Percentiles rank a stretch among this genome's conserved stretches.
Evolutionary conservation across 768 basidiomycete species (phyloP).

Genomic region (Lactifluus echinatus): DNA sequence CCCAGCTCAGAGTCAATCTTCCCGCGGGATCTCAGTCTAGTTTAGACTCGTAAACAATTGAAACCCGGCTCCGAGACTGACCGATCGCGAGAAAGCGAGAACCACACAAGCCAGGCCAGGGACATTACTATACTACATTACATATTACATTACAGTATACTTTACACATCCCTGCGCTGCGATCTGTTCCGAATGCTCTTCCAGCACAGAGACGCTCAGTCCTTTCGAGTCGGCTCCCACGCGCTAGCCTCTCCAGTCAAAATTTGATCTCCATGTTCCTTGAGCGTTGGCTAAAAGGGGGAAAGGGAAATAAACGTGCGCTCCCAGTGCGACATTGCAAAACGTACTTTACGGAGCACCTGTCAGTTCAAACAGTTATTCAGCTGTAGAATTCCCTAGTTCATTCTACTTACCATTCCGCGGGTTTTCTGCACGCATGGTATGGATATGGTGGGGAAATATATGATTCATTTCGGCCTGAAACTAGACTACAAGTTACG

Average conservation of each 20-base stretch:
- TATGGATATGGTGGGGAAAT: not conserved
- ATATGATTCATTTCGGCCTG: not conserved
- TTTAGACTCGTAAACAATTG: too few species aligned
- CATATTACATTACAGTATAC: not conserved
- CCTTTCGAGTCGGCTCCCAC: slow-evolving; percentile 9
- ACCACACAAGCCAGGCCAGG: too few species aligned
- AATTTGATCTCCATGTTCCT: slow-evolving; percentile 46
- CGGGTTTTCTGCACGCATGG: slow-evolving; percentile 6
- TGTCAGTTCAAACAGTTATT: not conserved
- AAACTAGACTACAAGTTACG: not conserved
- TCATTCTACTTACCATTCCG: slow-evolving; percentile 8
- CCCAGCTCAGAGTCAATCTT: not conserved
- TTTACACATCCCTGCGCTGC: too few species aligned
- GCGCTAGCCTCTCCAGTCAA: slow-evolving; percentile 37
- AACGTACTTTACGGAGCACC: slow-evolving; percentile 16
- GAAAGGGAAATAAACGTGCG: not conserved
- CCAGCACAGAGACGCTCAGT: not conserved
- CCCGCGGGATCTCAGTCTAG: not conserved
- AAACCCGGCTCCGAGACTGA: too few species aligned
- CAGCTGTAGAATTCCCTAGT: not conserved
- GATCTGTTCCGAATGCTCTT: not conserved
- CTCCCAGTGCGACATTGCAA: not conserved
- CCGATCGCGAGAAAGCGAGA: too few species aligned
- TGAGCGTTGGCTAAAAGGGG: slow-evolving; percentile 31
- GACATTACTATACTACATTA: too few species aligned